Conservation (phyloP, 257 asterid genomes). For the Solanum microdontum region DNA sequence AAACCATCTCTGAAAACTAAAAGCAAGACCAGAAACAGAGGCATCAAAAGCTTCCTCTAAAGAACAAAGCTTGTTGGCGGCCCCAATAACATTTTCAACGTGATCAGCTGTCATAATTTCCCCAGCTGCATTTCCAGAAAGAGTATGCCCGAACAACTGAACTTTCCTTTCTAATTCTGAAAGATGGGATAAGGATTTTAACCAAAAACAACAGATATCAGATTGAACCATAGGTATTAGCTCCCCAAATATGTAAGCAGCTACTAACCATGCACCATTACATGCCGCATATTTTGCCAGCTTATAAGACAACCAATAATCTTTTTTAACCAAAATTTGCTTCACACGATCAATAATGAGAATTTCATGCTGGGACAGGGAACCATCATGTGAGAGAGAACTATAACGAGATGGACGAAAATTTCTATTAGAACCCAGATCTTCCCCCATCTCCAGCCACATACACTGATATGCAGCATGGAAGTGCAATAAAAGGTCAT, state of each 20-base stretch:
- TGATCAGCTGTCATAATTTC: constrained; percentile 8
- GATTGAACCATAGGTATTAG: constrained; percentile 39
- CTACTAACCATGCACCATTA: constrained; percentile 74
- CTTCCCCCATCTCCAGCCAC: constrained; percentile 17
- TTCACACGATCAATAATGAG: constrained; percentile 32
- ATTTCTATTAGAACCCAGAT: constrained; percentile 4
- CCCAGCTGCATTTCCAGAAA: constrained; percentile 8
- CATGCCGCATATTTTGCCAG: constrained; percentile 69
- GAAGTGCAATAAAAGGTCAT: constrained; percentile 40
- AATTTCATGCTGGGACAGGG: constrained; percentile 27
- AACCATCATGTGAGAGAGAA: constrained; percentile 13
- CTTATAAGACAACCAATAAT: constrained; percentile 56
- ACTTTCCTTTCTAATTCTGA: constrained; percentile 53
- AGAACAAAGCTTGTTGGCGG: constrained; percentile 24
- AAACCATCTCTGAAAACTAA: constrained; percentile 70
- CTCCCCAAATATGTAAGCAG: constrained; percentile 60
- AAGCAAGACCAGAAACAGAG: constrained; percentile 22
- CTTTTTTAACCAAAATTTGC: constrained; percentile 29
- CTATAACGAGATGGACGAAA: constrained; percentile 7
- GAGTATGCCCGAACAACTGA: constrained; percentile 18
- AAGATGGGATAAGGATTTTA: constrained; percentile 48
- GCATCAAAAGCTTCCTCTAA: constrained; percentile 36
- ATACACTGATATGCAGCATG: constrained; percentile 14
- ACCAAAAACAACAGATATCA: constrained; percentile 45
- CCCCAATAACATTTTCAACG: constrained; percentile 30